Conservation (phyloP, 192 early-diverging fungal species). For the Linderina pennispora region DNA sequence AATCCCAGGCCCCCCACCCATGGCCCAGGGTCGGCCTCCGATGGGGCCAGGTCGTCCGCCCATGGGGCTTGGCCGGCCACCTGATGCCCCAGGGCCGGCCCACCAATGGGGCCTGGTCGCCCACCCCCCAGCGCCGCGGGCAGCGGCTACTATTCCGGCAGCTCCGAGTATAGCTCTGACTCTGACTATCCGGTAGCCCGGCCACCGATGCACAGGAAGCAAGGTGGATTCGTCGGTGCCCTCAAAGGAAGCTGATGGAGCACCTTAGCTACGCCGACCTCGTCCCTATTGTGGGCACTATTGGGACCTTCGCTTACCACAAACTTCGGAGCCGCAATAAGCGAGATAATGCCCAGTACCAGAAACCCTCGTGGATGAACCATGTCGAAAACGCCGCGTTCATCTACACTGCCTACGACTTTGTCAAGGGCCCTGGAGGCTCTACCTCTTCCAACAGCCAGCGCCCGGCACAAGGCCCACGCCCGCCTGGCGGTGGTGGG, state of each 20-base stretch:
- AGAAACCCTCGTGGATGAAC: slow-evolving; percentile 29
- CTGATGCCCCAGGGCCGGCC: too few species aligned
- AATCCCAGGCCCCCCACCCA: too few species aligned
- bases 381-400: slow-evolving; percentile 16
- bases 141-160: too few species aligned
- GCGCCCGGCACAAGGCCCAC: slow-evolving; percentile 4
- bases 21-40: too few species aligned
- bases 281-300: slow-evolving; percentile 18
- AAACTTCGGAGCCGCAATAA: slow-evolving; percentile 10
- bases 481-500: slow-evolving; percentile 13
- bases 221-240: too few species aligned
- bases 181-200: too few species aligned
- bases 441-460: slow-evolving; percentile 5
- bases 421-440: slow-evolving; percentile 7
- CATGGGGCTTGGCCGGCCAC: too few species aligned
- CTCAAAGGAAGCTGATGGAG: too few species aligned
- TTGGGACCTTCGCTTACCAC: slow-evolving; percentile 31
- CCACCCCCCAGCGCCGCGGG: too few species aligned
- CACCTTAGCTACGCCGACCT: slow-evolving; percentile 14
- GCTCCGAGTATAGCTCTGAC: too few species aligned
- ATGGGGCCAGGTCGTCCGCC: too few species aligned
- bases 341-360: slow-evolving; percentile 8
- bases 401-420: slow-evolving; percentile 21
- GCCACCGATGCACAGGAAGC: background rate
- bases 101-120: too few species aligned